A percentile compares a stretch with the other conserved stretches of the same genome.
These are phyloP conservation scores for Rubia peregrina DNA, from an alignment of 305 asterid genomes.

Conservation along the genomic window DNA sequence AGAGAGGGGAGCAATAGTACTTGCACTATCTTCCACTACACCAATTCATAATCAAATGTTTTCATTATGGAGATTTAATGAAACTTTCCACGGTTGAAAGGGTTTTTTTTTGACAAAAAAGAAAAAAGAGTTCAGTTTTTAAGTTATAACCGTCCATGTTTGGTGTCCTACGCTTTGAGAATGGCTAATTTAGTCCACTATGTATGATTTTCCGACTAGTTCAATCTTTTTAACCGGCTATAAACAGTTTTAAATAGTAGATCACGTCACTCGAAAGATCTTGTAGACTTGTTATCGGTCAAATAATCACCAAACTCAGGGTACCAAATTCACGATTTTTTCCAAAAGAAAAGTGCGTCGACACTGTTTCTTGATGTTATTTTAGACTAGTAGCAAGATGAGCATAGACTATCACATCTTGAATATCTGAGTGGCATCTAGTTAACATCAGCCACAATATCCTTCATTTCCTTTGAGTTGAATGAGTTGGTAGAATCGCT, in stretches of 20 bases:
- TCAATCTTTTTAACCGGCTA: too few relatives aligned
- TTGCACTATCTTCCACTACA: constrained; percentile 32
- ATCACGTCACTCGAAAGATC: too few relatives aligned
- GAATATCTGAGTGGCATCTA: constrained; percentile 10
- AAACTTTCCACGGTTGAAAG: not conserved
- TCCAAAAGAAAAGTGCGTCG: not conserved
- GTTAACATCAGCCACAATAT: not conserved
- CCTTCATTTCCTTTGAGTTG: not conserved
- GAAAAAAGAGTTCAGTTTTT: not conserved
- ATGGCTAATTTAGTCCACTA: not conserved
- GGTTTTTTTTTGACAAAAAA: not conserved
- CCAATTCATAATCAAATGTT: constrained; percentile 15
- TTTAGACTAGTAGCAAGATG: constrained; percentile 3
- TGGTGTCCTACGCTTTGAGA: not conserved
- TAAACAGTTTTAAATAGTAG: too few relatives aligned
- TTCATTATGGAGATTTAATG: constrained; percentile 28
- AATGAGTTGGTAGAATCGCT: not conserved
- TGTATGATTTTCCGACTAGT: too few relatives aligned
- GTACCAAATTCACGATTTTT: too few relatives aligned
- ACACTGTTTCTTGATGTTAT: constrained; percentile 15
- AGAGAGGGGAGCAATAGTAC: constrained; percentile 23
- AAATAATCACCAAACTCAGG: not conserved
- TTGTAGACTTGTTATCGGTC: too few relatives aligned
- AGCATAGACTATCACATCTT: constrained; percentile 5
- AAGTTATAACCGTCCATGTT: not conserved